Percentiles rank a stretch among this genome's conserved stretches.
Conservation (phyloP, 176 grass and related monocot genomes). For the Triticum timopheevii region DNA sequence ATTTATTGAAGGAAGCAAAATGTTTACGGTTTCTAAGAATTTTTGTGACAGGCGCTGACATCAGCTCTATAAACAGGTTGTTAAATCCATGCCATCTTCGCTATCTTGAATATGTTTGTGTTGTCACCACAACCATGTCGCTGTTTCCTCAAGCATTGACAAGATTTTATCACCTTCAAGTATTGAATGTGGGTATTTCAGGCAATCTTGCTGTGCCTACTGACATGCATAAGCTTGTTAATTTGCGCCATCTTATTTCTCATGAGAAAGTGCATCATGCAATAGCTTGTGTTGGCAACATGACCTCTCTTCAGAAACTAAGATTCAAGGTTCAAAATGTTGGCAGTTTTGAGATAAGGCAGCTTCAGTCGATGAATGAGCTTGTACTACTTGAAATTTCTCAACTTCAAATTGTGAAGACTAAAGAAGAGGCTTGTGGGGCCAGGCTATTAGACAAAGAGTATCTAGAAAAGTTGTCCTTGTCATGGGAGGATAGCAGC, state of each 20-base stretch:
- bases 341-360: neutral
- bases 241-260: conserved; percentile 41
- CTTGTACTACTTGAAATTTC: conserved; percentile 26
- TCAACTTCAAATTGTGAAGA: neutral
- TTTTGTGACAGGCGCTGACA: too few species aligned
- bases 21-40: too few species aligned
- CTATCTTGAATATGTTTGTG: neutral
- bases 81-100: conserved; percentile 20
- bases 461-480: neutral
- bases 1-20: too few species aligned
- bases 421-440: neutral
- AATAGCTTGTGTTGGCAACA: conserved; percentile 4
- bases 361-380: conserved; percentile 27
- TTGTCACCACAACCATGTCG: too few species aligned
- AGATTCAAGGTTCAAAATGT: conserved; percentile 30
- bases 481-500: conserved; percentile 18
- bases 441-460: neutral
- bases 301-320: conserved; percentile 37
- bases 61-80: too few species aligned
- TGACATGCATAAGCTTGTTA: conserved; percentile 40
- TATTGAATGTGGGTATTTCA: neutral
- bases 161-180: conserved; percentile 40
- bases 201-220: neutral
- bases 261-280: neutral
- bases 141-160: neutral